Conservation (phyloP, 1,139 yeast species). For the Pichia sp. region DNA sequence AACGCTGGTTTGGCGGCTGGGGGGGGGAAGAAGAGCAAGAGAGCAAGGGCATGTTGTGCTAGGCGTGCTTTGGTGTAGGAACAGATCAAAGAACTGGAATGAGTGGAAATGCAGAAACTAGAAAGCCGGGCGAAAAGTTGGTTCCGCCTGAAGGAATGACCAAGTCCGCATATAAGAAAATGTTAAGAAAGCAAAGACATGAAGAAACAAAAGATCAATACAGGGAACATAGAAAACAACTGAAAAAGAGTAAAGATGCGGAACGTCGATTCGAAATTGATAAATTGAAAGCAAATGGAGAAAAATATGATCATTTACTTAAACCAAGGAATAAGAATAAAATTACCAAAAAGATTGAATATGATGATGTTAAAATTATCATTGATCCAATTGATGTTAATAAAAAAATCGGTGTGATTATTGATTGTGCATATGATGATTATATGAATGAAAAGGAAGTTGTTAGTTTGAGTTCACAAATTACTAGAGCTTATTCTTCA, state of each 20-base stretch:
- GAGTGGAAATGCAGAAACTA: constrained; percentile 9
- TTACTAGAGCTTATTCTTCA: constrained; percentile 75
- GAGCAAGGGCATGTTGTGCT: no score
- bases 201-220: constrained; percentile 60
- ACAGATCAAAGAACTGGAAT: no score
- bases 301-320: constrained; percentile 27
- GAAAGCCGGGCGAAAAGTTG: constrained; percentile 21
- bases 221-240: constrained; percentile 45
- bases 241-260: constrained; percentile 42
- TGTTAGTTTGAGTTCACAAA: constrained; percentile 70
- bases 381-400: constrained; percentile 27
- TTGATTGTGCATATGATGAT: constrained; percentile 90
- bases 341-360: constrained; percentile 24
- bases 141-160: constrained; percentile 77
- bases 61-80: no score
- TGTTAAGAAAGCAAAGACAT: constrained; percentile 53
- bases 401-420: constrained; percentile 48
- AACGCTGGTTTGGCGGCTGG: no score
- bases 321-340: constrained; percentile 21
- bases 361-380: constrained; percentile 21
- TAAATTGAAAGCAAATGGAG: constrained; percentile 26
- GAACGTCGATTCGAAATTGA: constrained; percentile 32
- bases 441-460: constrained; percentile 79
- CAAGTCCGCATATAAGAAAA: constrained; percentile 73
- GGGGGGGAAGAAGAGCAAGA: no score